Base-by-base conservation (phyloP, 805 yeast species). In the Helenozyma rhizophorensis region DNA sequence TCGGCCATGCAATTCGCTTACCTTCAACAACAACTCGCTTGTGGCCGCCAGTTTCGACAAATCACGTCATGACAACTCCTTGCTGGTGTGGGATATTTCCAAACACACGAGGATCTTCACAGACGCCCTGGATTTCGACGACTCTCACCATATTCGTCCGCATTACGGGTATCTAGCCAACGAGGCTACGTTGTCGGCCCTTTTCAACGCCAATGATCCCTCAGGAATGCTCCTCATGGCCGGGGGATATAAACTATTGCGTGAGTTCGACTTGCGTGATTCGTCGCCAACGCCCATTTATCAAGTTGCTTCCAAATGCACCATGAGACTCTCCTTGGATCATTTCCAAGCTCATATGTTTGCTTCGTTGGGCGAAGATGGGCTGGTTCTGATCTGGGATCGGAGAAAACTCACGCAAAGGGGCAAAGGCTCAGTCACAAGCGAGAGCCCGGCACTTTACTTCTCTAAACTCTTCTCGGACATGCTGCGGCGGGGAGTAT, bases 361-460 rank as follows among this genome's bases (percentile, higher is more conserved):
- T 54, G 76, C 86, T 12, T 79, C 94, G 0, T 75, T 75, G 42
- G 76, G 85, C 32, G 96, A 88, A 46, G 90, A 84, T 49, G 95
- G 96, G 2, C 75, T 93, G 0, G 60, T 88, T 30, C 80, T 90
- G 0, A 67, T 89, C 6, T 89, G 89, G 85, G 95, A 84, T 53
- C 68, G 86, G 42, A 65, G 95, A 43, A 79, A 72, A 43, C 53
- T 84, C 28, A 55, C 67, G 0, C 33, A 30, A 6, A 21, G 32
- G 6, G 39, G 33, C 4, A 37, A 34, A 12, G 38, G 37, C 3
- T 47, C 56, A 14, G 54, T 53, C 4, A 47, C 58, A 12, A 56
- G 65, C 18, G 80, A 79, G 13, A 64, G 71, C 3, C 88, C 89
- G 0, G 53, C 76, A 9, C 53, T 83, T 22, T 68, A 72, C 13